Evolutionary conservation across 257 asterid species (phyloP).

Genomic region (Prunella vulgaris): DNA sequence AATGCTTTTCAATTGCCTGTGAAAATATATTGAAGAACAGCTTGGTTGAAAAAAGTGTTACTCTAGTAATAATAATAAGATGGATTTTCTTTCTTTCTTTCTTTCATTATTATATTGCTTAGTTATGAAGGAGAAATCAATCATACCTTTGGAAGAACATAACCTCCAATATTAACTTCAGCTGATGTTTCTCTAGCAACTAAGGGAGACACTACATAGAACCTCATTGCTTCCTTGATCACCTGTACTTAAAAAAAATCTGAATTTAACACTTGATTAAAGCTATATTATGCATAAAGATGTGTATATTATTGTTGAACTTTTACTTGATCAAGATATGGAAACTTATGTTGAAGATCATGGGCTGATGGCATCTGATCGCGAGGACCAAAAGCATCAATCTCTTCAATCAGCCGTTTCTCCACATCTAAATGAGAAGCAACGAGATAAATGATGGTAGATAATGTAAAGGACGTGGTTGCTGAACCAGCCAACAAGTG

Average conservation of each 20-base stretch:
- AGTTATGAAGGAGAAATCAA: not conserved
- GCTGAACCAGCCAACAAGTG: slow-evolving; percentile 94
- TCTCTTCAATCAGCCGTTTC: slow-evolving; percentile 58
- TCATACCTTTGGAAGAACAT: slow-evolving; percentile 75
- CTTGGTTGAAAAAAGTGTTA: no score
- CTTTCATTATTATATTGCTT: not conserved
- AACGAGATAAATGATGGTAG: slow-evolving; percentile 64
- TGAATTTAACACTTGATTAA: not conserved
- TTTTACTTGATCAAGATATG: slow-evolving; percentile 67
- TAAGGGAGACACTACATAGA: slow-evolving; percentile 77
- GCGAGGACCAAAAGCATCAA: slow-evolving; percentile 62
- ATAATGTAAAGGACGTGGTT: slow-evolving; percentile 83
- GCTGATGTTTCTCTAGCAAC: slow-evolving; percentile 91
- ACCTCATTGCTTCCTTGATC: slow-evolving; percentile 94
- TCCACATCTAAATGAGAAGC: slow-evolving; percentile 70
- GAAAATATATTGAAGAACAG: no score
- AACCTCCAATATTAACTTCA: slow-evolving; percentile 77
- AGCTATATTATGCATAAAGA: not conserved
- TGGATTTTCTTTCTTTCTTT: not conserved
- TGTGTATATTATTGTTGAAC: no score
- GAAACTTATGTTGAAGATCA: slow-evolving; percentile 77
- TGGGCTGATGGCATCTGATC: slow-evolving; percentile 57
- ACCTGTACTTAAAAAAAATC: slow-evolving; percentile 43
- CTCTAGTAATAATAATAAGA: not conserved
- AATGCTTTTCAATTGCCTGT: no score